phyloP scores from a whole-genome alignment of 2,329 filamentous ascomycete species.

The Amylocarpus encephaloides region DNA sequence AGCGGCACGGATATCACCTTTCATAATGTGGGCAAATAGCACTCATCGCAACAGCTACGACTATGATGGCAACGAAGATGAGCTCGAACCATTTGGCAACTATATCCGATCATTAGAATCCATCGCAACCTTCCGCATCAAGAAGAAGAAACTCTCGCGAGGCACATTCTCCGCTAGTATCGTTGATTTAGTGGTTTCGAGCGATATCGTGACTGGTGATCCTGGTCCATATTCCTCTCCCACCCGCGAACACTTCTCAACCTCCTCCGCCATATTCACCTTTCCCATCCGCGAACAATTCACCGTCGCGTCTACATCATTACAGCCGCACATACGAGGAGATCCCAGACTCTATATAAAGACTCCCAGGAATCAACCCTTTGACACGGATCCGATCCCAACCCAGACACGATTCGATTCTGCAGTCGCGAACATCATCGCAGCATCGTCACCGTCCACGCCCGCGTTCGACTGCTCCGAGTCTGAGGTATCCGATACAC shows the following conservation, averaged over 20 bases:
- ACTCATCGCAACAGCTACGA: no score
- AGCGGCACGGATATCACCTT: no score
- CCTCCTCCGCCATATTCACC: not conserved
- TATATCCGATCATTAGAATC: not conserved
- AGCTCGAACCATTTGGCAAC: no score
- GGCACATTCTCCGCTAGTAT: not conserved
- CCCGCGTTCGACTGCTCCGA: not conserved
- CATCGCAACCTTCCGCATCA: not conserved
- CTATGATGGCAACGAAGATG: no score
- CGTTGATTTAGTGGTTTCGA: not conserved
- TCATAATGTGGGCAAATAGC: no score
- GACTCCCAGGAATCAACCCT: not conserved
- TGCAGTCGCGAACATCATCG: not conserved
- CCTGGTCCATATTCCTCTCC: not conserved
- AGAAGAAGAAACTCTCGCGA: not conserved
- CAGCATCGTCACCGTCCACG: not conserved
- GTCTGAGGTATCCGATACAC: not conserved
- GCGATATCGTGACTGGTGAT: not conserved
- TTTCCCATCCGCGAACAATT: not conserved
- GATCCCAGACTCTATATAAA: not conserved
- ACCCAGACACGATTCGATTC: not conserved
- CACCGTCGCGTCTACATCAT: not conserved
- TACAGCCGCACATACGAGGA: not conserved
- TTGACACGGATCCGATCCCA: not conserved
- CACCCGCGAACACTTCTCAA: not conserved